Evolutionary conservation across 148 eudicot species (phyloP), one percentile per base, ranked within the genome.

Genomic region (Spergularia bocconei): DNA sequence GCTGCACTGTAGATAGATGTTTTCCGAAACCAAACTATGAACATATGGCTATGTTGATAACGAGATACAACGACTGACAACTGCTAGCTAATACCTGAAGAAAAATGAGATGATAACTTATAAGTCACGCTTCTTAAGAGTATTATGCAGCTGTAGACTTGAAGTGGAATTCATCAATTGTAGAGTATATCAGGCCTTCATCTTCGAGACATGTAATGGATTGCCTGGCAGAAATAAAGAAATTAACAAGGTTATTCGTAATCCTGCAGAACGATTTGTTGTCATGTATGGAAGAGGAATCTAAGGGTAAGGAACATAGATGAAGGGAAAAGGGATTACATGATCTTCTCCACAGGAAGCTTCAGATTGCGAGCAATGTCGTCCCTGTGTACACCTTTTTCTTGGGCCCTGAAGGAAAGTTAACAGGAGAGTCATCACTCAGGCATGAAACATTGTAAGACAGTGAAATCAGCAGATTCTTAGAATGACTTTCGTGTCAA

Each of bases 101-200:
- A 41, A 19, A n/a, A 48, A 10, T 29, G 63, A n/a, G 16, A 55
- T 65, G 29, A 57, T 39, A 66, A 64, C 2, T 13, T 15, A 61
- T 38, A 17, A 9, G 19, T 51, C 54, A 68, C 12, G 21, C 16
- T 10, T 68, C 14, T 10, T 62, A 69, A 20, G 5, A 29, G 9
- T 16, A 64, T 71, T 38, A 81, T 56, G 75, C 63, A 73, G 85
- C 67, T 51, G 93, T 88, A 61, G 90, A 80, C 77, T 94, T 94
- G 87, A 79, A 91, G 92, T 94, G 97, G 72, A 68, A 84, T 47
- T 94, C 98, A 67, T 94, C 97, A 57, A 92, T 81, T 36, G 98
- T 91, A 13, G 98, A 87, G 88, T 89, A 94, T 76, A 89, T 73
- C 81, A 94, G 58, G 78, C 98, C 98, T 89, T 94, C 98, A 13